phyloP scores from a whole-genome alignment of 2,329 filamentous ascomycete species.

The Metarhizium brunneum region DNA sequence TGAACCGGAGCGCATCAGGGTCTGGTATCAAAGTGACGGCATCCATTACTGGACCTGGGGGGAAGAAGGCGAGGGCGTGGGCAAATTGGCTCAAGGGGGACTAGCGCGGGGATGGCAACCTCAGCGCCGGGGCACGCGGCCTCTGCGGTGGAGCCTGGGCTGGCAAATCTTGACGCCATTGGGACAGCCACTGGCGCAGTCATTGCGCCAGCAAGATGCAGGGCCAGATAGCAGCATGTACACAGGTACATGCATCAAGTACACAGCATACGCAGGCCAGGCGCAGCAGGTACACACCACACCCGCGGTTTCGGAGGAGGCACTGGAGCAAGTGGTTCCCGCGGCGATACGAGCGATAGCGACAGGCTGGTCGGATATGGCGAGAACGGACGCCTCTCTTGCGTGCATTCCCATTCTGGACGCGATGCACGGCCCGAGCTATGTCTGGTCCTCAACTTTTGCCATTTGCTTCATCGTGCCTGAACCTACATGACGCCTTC shows the following conservation, averaged over 20 bases:
- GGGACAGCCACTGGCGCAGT: neutral
- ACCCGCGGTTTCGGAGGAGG: too few species aligned
- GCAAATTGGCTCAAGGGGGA: neutral
- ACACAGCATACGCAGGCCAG: too few species aligned
- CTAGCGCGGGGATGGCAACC: constrained; percentile 3
- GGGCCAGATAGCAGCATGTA: too few species aligned
- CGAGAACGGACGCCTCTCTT: neutral
- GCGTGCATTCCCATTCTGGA: neutral
- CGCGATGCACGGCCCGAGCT: too few species aligned
- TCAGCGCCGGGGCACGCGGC: constrained; percentile 8
- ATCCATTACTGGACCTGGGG: constrained; percentile 15
- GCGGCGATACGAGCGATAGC: too few species aligned
- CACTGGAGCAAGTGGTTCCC: too few species aligned
- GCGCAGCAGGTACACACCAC: too few species aligned
- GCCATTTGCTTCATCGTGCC: too few species aligned
- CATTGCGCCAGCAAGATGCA: too few species aligned
- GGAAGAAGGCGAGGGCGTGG: neutral
- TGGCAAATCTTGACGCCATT: neutral
- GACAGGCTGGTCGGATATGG: neutral
- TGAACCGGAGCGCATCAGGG: neutral
- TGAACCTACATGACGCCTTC: too few species aligned
- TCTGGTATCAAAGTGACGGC: constrained; percentile 21
- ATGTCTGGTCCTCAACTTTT: too few species aligned
- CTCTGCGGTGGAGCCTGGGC: constrained; percentile 13
- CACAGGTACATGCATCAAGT: too few species aligned